A percentile compares a stretch with the other conserved stretches of the same genome.
Evolutionary conservation across 2,329 filamentous ascomycete genomes (phyloP).

Genomic region (Xylariaceae sp.): DNA sequence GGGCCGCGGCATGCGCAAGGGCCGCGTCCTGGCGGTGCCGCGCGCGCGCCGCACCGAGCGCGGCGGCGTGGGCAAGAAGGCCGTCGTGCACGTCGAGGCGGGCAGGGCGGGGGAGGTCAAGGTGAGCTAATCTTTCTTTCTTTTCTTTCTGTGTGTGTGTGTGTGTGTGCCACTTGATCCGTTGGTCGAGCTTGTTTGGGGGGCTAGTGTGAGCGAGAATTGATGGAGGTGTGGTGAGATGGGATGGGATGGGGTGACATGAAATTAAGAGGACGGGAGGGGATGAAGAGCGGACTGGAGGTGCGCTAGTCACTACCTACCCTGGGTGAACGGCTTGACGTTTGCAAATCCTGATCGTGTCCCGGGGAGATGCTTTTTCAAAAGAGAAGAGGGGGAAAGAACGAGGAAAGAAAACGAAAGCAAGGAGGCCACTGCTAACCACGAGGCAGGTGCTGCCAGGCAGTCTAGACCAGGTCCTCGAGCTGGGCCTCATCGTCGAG

Average conservation of each 20-base stretch:
- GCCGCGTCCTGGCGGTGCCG: conserved; percentile 31
- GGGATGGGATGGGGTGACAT: neutral
- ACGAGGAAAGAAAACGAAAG: too few species aligned
- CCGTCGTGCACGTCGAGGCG: conserved; percentile 29
- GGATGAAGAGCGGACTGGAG: too few species aligned
- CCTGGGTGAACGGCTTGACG: too few species aligned
- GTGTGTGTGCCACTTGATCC: too few species aligned
- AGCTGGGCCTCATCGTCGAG: conserved; percentile 11
- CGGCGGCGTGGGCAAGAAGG: conserved; percentile 30
- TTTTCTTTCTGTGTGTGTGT: too few species aligned
- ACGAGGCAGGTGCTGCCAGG: conserved; percentile 17
- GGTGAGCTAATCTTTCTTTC: conserved; percentile 10
- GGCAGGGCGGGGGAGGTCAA: conserved; percentile 26
- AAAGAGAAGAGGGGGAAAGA: too few species aligned
- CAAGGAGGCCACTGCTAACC: too few species aligned
- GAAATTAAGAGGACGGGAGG: too few species aligned
- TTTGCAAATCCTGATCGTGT: too few species aligned
- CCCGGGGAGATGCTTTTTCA: too few species aligned
- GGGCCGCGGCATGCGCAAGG: conserved; percentile 24
- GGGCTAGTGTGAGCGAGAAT: neutral
- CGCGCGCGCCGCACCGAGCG: conserved; percentile 27
- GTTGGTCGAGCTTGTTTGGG: neutral
- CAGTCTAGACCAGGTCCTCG: conserved; percentile 16
- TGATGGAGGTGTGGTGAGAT: neutral
- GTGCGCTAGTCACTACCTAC: too few species aligned